These are phyloP conservation scores for Blastocystis sp. DNA, from an alignment of 352 stramenopile species.

Conservation along the genomic window DNA sequence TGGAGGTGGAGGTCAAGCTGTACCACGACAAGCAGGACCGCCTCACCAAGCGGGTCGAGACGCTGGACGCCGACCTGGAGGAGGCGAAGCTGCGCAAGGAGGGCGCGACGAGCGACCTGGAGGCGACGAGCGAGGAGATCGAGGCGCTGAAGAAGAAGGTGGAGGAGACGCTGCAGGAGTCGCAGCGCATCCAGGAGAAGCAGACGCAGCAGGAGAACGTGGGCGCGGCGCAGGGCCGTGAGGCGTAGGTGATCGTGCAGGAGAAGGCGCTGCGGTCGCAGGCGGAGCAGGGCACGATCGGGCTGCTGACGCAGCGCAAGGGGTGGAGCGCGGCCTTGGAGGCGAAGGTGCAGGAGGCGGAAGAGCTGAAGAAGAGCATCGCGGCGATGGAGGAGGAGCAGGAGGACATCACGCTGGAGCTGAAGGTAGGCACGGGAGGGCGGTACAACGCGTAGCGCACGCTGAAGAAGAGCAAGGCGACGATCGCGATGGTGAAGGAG, in stretches of 20 bases:
- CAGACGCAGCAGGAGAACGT: conserved; percentile 42
- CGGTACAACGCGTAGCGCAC: background rate
- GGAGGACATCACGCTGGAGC: background rate
- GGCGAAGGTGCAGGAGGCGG: background rate
- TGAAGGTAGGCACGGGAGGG: conserved; percentile 1
- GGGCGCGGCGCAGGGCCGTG: background rate
- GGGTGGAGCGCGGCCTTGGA: background rate
- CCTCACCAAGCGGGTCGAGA: conserved; percentile 1
- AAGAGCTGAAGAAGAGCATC: conserved; percentile 20
- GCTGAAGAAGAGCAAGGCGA: conserved; percentile 16
- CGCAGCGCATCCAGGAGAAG: conserved; percentile 16
- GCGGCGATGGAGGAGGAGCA: background rate
- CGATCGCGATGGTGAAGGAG: background rate
- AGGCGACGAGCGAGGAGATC: conserved; percentile 16
- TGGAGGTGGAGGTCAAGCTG: conserved; percentile 33
- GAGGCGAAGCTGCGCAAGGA: conserved; percentile 20
- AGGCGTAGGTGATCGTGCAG: conserved; percentile 3
- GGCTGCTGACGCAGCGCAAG: background rate
- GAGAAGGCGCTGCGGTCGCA: conserved; percentile 10
- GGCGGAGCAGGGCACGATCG: conserved; percentile 8
- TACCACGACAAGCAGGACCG: conserved; percentile 48
- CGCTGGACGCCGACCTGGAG: conserved; percentile 25
- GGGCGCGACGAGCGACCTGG: conserved; percentile 1
- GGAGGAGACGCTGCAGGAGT: background rate
- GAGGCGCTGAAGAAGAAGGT: background rate